A percentile compares a stretch with the other conserved stretches of the same genome.
Evolutionary conservation across 352 stramenopile genomes (phyloP).

Genomic region (Aphanomyces stellatus): DNA sequence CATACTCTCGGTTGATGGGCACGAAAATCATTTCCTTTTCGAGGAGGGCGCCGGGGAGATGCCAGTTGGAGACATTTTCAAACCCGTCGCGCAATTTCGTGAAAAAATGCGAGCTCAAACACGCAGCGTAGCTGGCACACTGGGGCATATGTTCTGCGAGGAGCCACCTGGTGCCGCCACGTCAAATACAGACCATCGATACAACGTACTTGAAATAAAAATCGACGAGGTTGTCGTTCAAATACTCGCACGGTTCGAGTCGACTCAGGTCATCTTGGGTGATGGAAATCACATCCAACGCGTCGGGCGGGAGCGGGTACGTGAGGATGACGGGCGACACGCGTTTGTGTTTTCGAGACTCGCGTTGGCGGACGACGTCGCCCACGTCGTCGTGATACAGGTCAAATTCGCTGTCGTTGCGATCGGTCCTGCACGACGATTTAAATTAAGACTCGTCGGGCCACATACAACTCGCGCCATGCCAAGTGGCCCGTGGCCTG

Average conservation of each 20-base stretch:
- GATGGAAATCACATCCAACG: slow-evolving; percentile 67
- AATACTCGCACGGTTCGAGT: slow-evolving; percentile 62
- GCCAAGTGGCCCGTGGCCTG: not conserved
- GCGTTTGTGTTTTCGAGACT: too few species aligned
- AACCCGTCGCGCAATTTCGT: slow-evolving; percentile 49
- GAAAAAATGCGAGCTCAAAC: slow-evolving; percentile 77
- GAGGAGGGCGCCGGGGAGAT: slow-evolving; percentile 56
- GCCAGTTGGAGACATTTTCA: slow-evolving; percentile 71
- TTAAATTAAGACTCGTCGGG: too few species aligned
- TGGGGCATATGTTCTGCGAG: slow-evolving; percentile 33
- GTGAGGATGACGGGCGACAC: slow-evolving; percentile 32
- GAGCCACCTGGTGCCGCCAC: too few species aligned
- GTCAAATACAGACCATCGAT: slow-evolving; percentile 27
- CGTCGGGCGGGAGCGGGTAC: slow-evolving; percentile 65
- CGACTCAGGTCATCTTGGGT: slow-evolving; percentile 46
- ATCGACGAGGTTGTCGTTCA: slow-evolving; percentile 91
- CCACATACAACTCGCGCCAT: not conserved
- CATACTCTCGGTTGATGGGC: slow-evolving; percentile 81
- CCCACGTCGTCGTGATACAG: too few species aligned
- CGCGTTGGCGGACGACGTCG: too few species aligned
- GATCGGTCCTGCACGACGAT: too few species aligned
- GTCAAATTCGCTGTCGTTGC: not conserved
- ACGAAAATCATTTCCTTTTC: slow-evolving; percentile 71
- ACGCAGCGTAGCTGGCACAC: slow-evolving; percentile 64
- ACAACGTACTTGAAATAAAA: slow-evolving; percentile 84